phyloP scores from a whole-genome alignment of 805 yeast genomes.

The Zygosaccharomyces lentus region DNA sequence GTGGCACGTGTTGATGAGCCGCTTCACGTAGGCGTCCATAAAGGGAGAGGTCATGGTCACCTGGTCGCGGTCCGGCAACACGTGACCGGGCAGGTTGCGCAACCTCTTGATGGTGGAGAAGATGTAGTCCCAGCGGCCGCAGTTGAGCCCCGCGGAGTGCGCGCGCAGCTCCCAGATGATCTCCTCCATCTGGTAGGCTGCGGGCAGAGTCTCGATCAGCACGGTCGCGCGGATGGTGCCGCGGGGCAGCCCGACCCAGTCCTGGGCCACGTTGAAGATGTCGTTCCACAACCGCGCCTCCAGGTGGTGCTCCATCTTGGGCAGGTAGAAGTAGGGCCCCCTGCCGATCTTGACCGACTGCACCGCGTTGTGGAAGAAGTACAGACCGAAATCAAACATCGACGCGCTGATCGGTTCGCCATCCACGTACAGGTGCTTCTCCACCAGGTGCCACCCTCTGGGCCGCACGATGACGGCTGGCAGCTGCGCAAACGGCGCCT shows the following conservation, averaged over 20 bases:
- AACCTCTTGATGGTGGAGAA: slow-evolving; percentile 74
- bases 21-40: slow-evolving; percentile 72
- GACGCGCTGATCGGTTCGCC: slow-evolving; percentile 77
- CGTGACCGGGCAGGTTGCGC: slow-evolving; percentile 60
- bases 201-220: slow-evolving; percentile 77
- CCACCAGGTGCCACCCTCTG: slow-evolving; percentile 84
- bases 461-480: slow-evolving; percentile 83
- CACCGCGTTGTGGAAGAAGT: slow-evolving; percentile 70
- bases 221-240: slow-evolving; percentile 82
- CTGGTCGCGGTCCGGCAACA: slow-evolving; percentile 74
- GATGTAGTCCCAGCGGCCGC: slow-evolving; percentile 90
- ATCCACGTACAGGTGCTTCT: slow-evolving; percentile 64
- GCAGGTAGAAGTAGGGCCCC: slow-evolving; percentile 79
- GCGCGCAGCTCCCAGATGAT: slow-evolving; percentile 71
- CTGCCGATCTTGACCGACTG: slow-evolving; percentile 57
- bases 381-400: slow-evolving; percentile 72
- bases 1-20: slow-evolving; percentile 70
- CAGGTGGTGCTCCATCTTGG: slow-evolving; percentile 81
- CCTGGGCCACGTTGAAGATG: slow-evolving; percentile 72
- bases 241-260: slow-evolving; percentile 59
- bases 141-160: slow-evolving; percentile 76
- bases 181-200: slow-evolving; percentile 84
- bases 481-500: slow-evolving; percentile 42
- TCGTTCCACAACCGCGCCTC: slow-evolving; percentile 85
- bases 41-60: slow-evolving; percentile 80